These are phyloP conservation scores for Aspergillus phoenicis DNA, from an alignment of 2,329 filamentous ascomycete species.

Conservation along the genomic window DNA sequence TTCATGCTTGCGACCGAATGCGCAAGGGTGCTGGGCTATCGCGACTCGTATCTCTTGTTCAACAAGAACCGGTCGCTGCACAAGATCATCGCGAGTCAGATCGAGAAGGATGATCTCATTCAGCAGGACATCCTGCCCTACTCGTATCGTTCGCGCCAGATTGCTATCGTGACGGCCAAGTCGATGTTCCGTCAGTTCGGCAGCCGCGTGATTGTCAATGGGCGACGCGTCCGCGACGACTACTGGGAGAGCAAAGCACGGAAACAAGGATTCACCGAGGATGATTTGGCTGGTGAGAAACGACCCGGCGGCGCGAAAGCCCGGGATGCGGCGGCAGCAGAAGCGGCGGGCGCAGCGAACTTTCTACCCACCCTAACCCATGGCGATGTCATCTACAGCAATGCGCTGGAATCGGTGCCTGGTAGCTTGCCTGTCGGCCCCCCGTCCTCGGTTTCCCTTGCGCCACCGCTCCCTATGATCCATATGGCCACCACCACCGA, in stretches of 20 bases:
- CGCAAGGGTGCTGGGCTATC: slow-evolving; percentile 87
- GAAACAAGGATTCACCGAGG: slow-evolving; percentile 97
- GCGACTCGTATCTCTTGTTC: slow-evolving; percentile 97
- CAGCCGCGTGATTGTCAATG: slow-evolving; percentile 86
- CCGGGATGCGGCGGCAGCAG: slow-evolving; percentile 76
- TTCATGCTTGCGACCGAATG: slow-evolving; percentile 99
- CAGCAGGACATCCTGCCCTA: slow-evolving; percentile 94
- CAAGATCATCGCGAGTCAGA: slow-evolving; percentile 96
- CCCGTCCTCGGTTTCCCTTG: slow-evolving; percentile 64
- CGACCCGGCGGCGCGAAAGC: slow-evolving; percentile 88
- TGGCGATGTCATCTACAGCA: slow-evolving; percentile 86
- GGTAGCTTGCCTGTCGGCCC: slow-evolving; percentile 71
- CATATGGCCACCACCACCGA: slow-evolving; percentile 77
- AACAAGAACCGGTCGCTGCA: slow-evolving; percentile 96
- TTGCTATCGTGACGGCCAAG: slow-evolving; percentile 93
- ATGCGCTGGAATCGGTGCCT: slow-evolving; percentile 68
- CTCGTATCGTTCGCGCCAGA: slow-evolving; percentile 96
- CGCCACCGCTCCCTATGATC: slow-evolving; percentile 76
- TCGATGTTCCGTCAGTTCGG: slow-evolving; percentile 99
- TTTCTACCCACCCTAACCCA: slow-evolving; percentile 66
- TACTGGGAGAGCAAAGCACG: slow-evolving; percentile 98
- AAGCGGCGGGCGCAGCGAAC: slow-evolving; percentile 63
- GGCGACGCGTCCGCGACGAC: slow-evolving; percentile 89
- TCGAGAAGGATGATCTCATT: slow-evolving; percentile 95
- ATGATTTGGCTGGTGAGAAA: slow-evolving; percentile 94